A percentile compares a stretch with the other conserved stretches of the same genome.
Conservation (phyloP, 2,329 filamentous ascomycete genomes). For the Exophiala alcalophila region DNA sequence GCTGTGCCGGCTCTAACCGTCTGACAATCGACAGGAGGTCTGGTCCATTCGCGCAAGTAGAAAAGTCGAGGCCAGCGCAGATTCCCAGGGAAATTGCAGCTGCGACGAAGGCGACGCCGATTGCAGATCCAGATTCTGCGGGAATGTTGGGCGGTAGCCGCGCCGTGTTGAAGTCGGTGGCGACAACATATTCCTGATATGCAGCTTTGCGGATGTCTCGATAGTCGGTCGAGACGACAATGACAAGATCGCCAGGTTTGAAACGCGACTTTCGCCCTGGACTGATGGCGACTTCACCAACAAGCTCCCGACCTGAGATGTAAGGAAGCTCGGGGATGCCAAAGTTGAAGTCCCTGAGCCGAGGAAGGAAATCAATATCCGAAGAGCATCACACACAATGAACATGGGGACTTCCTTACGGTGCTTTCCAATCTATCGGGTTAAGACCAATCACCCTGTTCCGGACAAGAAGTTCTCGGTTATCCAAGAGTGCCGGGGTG, state of each 20-base stretch:
- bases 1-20: conserved; percentile 42
- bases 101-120: conserved; percentile 71
- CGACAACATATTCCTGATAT: conserved; percentile 67
- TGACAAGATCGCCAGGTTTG: conserved; percentile 52
- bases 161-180: conserved; percentile 63
- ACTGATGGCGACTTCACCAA: conserved; percentile 59
- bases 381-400: background rate
- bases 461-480: conserved; percentile 24
- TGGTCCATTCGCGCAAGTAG: conserved; percentile 50
- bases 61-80: conserved; percentile 67
- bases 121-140: conserved; percentile 56
- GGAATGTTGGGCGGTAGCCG: conserved; percentile 56
- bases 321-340: conserved; percentile 66
- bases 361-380: background rate
- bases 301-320: conserved; percentile 67
- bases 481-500: conserved; percentile 9
- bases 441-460: conserved; percentile 60
- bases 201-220: conserved; percentile 68
- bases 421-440: conserved; percentile 68
- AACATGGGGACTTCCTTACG: conserved; percentile 14
- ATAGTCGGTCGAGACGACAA: conserved; percentile 72
- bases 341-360: conserved; percentile 65
- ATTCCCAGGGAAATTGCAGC: conserved; percentile 65
- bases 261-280: conserved; percentile 49
- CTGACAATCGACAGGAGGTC: conserved; percentile 56